These are phyloP conservation scores for Coniophora puteana DNA, from an alignment of 1,284 basidiomycete species.

Conservation along the genomic window DNA sequence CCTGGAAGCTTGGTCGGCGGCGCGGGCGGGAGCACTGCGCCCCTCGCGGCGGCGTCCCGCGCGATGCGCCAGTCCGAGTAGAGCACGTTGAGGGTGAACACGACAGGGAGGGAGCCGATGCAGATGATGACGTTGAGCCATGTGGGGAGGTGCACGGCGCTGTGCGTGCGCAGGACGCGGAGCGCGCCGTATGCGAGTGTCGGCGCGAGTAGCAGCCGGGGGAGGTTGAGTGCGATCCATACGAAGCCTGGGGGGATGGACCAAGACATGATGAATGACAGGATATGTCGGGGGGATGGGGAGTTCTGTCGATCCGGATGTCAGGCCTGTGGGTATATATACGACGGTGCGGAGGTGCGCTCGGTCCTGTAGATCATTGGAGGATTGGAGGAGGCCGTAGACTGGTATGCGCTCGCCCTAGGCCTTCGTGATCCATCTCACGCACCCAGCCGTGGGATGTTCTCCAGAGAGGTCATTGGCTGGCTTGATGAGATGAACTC, in stretches of 20 bases:
- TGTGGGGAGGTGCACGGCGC: conserved; percentile 5
- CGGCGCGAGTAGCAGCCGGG: conserved; percentile 19
- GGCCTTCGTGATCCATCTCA: no score
- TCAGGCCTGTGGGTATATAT: no score
- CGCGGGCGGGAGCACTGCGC: conserved; percentile 28
- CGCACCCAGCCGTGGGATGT: no score
- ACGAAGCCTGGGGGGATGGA: conserved; percentile 29
- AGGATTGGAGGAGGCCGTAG: no score
- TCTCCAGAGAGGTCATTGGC: no score
- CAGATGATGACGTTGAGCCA: conserved; percentile 17
- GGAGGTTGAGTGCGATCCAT: conserved; percentile 21
- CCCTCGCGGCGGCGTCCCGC: conserved; percentile 25
- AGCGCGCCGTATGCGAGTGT: conserved; percentile 12
- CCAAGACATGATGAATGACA: no score
- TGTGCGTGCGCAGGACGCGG: conserved; percentile 6
- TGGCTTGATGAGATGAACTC: no score
- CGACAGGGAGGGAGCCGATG: conserved; percentile 26
- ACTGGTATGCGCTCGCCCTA: no score
- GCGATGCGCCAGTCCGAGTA: conserved; percentile 19
- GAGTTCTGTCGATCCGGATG: no score
- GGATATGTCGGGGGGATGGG: no score
- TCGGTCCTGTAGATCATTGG: no score
- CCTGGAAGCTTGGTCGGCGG: conserved; percentile 28
- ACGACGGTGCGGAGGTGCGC: no score
- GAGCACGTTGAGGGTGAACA: conserved; percentile 17